Conservation (phyloP, 257 asterid genomes). For the Solanum megistacrolobum region DNA sequence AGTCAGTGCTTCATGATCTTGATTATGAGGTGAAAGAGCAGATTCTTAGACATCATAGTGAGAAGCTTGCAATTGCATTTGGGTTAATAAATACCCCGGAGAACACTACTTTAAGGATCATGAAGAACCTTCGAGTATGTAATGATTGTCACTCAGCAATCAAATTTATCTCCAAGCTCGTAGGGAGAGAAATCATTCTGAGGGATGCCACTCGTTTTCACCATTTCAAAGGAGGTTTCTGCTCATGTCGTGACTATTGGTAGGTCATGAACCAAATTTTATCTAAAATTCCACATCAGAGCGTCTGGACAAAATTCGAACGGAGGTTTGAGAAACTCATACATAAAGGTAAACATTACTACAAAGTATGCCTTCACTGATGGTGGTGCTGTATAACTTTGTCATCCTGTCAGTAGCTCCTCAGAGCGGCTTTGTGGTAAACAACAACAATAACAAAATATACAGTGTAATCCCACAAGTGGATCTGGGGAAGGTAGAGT, state of each 20-base stretch:
- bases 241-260: slow-evolving; percentile 40
- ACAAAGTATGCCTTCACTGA: neutral
- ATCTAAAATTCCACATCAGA: neutral
- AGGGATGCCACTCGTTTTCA: slow-evolving; percentile 83
- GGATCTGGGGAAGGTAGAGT: neutral
- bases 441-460: neutral
- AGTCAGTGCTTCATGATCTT: slow-evolving; percentile 71
- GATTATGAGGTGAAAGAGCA: slow-evolving; percentile 72
- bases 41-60: slow-evolving; percentile 76
- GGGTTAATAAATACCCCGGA: slow-evolving; percentile 68
- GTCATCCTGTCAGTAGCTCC: neutral
- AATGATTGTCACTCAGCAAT: slow-evolving; percentile 81
- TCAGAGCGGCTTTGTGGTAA: neutral
- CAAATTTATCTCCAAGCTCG: slow-evolving; percentile 60
- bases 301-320: neutral
- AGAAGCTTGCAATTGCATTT: slow-evolving; percentile 82
- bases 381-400: neutral
- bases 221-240: slow-evolving; percentile 62
- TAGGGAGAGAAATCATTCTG: slow-evolving; percentile 48
- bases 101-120: slow-evolving; percentile 53
- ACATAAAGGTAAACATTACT: neutral
- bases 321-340: neutral
- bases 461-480: neutral
- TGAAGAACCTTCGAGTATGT: slow-evolving; percentile 91
- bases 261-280: neutral